Evolutionary conservation across 352 stramenopile species (phyloP).

Genomic region (Phytophthora boehmeriae): DNA sequence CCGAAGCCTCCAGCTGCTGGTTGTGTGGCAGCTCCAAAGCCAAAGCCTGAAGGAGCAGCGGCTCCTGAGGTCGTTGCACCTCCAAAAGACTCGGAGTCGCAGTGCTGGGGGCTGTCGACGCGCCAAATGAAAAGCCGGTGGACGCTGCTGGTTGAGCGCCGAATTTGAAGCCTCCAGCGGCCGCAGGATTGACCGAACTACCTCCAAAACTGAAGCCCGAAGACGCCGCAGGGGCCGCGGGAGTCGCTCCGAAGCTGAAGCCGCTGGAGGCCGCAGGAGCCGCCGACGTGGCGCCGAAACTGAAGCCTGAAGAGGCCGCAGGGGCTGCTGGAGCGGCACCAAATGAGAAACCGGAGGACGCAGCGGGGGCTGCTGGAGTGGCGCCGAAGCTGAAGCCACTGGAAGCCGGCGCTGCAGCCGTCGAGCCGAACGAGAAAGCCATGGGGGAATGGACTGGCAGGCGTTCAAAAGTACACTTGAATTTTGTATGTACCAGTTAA

Average conservation of each 20-base stretch:
- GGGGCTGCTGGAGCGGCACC: conserved; percentile 20
- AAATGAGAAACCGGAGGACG: conserved; percentile 41
- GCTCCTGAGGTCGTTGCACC: conserved; percentile 5
- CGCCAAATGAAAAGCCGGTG: conserved; percentile 64
- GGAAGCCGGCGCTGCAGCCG: conserved; percentile 10
- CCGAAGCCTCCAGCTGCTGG: conserved; percentile 19
- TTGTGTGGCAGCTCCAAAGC: conserved; percentile 20
- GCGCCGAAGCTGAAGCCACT: conserved; percentile 25
- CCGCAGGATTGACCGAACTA: not conserved
- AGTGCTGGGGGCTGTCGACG: conserved; percentile 24
- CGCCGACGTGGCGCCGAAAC: conserved; percentile 29
- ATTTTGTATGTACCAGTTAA: not conserved
- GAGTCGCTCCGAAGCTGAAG: conserved; percentile 29
- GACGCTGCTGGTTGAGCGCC: conserved; percentile 24
- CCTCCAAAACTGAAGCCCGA: conserved; percentile 29
- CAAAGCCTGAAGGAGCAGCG: conserved; percentile 6
- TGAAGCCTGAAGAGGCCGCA: conserved; percentile 26
- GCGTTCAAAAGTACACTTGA: not conserved
- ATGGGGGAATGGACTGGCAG: conserved; percentile 11
- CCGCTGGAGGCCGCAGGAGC: conserved; percentile 27
- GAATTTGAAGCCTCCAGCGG: conserved; percentile 9
- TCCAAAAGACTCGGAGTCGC: conserved; percentile 42
- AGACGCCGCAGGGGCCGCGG: conserved; percentile 13
- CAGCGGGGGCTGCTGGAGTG: conserved; percentile 5
- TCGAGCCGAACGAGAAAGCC: conserved; percentile 45